phyloP scores from a whole-genome alignment of 2,329 filamentous ascomycete species.

The Fusarium xylarioides region DNA sequence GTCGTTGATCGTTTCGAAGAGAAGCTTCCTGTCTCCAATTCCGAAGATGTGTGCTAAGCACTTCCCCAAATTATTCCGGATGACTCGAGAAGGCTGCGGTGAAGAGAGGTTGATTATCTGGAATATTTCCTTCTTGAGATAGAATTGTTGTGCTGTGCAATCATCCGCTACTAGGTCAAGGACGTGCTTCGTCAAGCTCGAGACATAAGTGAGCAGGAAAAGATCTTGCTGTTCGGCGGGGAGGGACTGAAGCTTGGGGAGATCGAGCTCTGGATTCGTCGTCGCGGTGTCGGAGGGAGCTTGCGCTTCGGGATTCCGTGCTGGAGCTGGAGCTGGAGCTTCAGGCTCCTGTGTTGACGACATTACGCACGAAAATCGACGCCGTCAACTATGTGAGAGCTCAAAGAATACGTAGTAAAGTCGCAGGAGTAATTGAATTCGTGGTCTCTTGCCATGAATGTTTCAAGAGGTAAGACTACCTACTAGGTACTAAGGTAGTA shows the following conservation, averaged over 20 bases:
- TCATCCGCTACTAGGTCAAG: conserved; percentile 77
- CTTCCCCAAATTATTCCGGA: conserved; percentile 87
- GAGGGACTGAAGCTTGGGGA: conserved; percentile 87
- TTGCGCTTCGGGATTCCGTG: conserved; percentile 44
- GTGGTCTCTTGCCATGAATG: conserved; percentile 17
- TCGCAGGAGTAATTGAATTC: conserved; percentile 6
- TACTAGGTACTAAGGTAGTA: not conserved
- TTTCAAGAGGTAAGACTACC: conserved; percentile 31
- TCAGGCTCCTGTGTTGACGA: conserved; percentile 50
- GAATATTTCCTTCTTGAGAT: conserved; percentile 92
- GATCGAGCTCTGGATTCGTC: conserved; percentile 81
- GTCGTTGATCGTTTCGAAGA: conserved; percentile 96
- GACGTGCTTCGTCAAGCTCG: conserved; percentile 83
- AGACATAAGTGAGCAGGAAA: conserved; percentile 88
- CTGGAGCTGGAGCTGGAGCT: conserved; percentile 48
- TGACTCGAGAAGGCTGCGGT: conserved; percentile 85
- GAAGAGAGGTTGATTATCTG: conserved; percentile 88
- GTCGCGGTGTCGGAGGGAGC: conserved; percentile 52
- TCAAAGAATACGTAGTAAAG: conserved; percentile 10
- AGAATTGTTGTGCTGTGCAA: conserved; percentile 87
- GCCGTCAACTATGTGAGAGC: conserved; percentile 32
- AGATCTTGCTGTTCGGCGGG: conserved; percentile 96
- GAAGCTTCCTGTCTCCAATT: conserved; percentile 86
- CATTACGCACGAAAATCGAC: conserved; percentile 43
- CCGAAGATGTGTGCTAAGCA: conserved; percentile 85